These are phyloP conservation scores for Malassezia nana DNA, from an alignment of 1,284 basidiomycete genomes.

Conservation along the genomic window DNA sequence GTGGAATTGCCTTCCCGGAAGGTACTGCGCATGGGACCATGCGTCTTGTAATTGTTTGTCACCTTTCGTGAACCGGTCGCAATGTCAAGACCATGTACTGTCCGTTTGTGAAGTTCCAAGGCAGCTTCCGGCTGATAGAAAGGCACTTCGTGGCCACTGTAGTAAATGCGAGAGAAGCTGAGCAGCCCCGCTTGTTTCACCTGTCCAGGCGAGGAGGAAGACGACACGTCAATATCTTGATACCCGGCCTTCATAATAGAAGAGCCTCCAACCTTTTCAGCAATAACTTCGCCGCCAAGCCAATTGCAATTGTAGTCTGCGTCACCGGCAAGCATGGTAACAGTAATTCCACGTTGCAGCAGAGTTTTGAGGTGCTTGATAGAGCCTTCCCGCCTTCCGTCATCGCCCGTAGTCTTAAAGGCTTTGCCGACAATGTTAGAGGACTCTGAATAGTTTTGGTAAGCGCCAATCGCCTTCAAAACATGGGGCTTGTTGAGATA, in stretches of 20 bases:
- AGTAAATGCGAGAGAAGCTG: conserved; percentile 28
- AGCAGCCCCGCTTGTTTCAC: conserved; percentile 28
- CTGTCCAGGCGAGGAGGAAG: conserved; percentile 20
- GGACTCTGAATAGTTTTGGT: conserved; percentile 29
- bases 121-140: conserved; percentile 32
- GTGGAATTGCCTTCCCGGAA: conserved; percentile 25
- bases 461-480: conserved; percentile 27
- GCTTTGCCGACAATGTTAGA: conserved; percentile 19
- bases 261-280: conserved; percentile 21
- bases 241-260: conserved; percentile 25
- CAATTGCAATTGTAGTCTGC: conserved; percentile 38
- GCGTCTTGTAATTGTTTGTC: conserved; percentile 15
- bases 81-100: conserved; percentile 22
- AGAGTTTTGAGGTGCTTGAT: conserved; percentile 23
- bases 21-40: conserved; percentile 16
- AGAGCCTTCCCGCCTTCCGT: conserved; percentile 22
- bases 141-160: conserved; percentile 31
- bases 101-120: conserved; percentile 24
- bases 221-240: conserved; percentile 16
- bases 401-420: conserved; percentile 26
- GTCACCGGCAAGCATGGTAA: conserved; percentile 28
- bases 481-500: conserved; percentile 27
- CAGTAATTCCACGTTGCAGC: conserved; percentile 23
- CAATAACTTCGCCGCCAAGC: conserved; percentile 23
- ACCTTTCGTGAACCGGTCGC: conserved; percentile 19